These are phyloP conservation scores for Trichoderma atroviride DNA, from an alignment of 2,329 filamentous ascomycete species.

Conservation along the genomic window DNA sequence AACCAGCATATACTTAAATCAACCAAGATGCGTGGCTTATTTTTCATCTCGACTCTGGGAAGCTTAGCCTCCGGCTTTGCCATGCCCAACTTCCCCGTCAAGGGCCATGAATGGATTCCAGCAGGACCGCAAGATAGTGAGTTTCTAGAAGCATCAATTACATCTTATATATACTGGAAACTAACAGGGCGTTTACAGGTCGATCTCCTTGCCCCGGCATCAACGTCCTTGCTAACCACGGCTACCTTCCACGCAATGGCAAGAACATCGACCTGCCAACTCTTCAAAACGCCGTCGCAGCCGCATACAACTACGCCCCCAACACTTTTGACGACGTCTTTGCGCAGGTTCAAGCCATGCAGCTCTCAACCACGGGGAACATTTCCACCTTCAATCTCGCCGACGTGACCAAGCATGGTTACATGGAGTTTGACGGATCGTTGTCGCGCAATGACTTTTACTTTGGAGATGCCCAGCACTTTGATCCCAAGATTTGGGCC, in stretches of 20 bases:
- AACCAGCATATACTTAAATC: background rate
- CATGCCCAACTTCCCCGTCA: background rate
- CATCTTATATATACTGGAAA: background rate
- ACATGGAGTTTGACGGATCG: conserved; percentile 20
- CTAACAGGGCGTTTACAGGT: background rate
- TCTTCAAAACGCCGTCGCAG: background rate
- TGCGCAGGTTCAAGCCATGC: background rate
- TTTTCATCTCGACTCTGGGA: background rate
- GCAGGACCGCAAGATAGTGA: conserved; percentile 2
- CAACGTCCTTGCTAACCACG: conserved; percentile 26
- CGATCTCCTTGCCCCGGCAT: conserved; percentile 53
- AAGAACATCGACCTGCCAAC: conserved; percentile 8
- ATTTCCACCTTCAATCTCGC: conserved; percentile 3
- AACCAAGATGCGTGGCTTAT: background rate
- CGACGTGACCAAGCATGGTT: conserved; percentile 12
- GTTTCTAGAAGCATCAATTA: background rate
- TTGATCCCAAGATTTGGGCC: conserved; percentile 5
- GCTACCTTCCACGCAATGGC: conserved; percentile 20
- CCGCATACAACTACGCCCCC: conserved; percentile 9
- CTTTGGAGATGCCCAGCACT: conserved; percentile 1
- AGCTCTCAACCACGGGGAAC: conserved; percentile 15
- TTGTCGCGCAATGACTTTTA: conserved; percentile 17
- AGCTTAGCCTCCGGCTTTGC: background rate
- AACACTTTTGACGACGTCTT: background rate
- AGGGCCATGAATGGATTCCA: conserved; percentile 12